phyloP scores from a whole-genome alignment of 495 filamentous ascomycete genomes.

The Mytilinidion resinicola region DNA sequence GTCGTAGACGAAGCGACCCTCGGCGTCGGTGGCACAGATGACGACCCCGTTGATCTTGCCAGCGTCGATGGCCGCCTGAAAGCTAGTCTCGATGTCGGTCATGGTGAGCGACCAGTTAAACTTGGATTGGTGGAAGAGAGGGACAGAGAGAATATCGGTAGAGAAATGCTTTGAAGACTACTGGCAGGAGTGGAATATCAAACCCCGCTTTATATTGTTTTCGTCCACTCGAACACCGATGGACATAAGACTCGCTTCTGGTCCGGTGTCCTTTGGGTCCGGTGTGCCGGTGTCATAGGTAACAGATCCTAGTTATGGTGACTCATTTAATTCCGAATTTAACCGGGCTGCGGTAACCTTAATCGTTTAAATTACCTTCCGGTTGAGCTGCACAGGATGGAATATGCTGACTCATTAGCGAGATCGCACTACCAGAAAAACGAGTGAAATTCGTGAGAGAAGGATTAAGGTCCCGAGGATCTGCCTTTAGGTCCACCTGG shows the following conservation, averaged over 20 bases:
- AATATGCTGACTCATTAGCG: not conserved
- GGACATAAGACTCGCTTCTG: too few species aligned
- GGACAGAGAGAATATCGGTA: not conserved
- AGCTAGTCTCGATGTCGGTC: slow-evolving; percentile 24
- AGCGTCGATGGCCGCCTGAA: slow-evolving; percentile 29
- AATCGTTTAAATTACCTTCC: not conserved
- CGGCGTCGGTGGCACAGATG: slow-evolving; percentile 25
- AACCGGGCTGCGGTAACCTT: not conserved
- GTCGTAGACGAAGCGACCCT: slow-evolving; percentile 31
- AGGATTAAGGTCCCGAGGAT: not conserved
- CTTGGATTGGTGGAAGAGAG: not conserved
- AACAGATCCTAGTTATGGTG: too few species aligned
- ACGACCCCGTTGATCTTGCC: slow-evolving; percentile 29
- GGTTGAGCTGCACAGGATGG: not conserved
- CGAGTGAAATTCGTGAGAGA: not conserved
- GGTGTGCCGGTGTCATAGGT: too few species aligned
- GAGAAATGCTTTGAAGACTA: not conserved
- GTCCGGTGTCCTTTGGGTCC: too few species aligned
- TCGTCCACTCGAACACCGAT: not conserved
- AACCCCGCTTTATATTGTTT: not conserved
- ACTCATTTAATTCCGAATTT: not conserved
- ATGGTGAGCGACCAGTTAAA: not conserved
- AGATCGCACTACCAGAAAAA: not conserved
- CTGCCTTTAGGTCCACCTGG: not conserved
- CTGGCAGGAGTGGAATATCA: not conserved